Conservation (phyloP, 306 rosid genomes). For the Argentina anserina region DNA sequence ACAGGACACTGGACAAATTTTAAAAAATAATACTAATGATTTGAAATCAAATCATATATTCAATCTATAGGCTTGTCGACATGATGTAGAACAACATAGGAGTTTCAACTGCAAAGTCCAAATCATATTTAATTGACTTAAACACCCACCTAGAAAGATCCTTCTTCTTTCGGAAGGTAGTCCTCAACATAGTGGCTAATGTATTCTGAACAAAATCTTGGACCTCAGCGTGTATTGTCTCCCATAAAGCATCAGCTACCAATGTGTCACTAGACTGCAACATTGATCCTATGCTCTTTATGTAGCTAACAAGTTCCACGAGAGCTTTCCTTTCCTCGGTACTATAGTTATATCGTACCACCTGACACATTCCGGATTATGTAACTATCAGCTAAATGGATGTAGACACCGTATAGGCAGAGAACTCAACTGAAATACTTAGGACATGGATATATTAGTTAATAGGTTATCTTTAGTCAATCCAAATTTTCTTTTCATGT, state of each 20-base stretch:
- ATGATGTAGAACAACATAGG: conserved; percentile 1
- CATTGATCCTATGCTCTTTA: conserved; percentile 95
- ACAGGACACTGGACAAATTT: neutral
- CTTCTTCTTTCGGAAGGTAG: conserved; percentile 96
- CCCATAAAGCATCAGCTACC: conserved; percentile 99
- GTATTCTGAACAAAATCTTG: conserved; percentile 99
- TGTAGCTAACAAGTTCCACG: conserved; percentile 90
- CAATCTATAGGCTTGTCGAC: neutral
- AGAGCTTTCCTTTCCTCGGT: conserved; percentile 85
- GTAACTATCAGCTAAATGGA: conserved; percentile 16
- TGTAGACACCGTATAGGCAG: neutral
- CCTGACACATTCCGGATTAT: conserved; percentile 42
- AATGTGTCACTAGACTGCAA: conserved; percentile 88
- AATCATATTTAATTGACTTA: conserved; percentile 13
- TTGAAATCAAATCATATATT: neutral
- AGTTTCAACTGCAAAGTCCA: conserved; percentile 1
- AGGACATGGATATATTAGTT: neutral
- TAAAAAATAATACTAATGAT: neutral
- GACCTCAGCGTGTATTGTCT: conserved; percentile 96
- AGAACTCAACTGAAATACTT: neutral
- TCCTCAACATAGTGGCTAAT: conserved; percentile 82
- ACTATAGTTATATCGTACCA: conserved; percentile 87
- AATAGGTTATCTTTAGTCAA: neutral
- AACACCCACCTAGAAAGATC: conserved; percentile 81
- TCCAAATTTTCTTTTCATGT: neutral